phyloP scores from a whole-genome alignment of 2,329 filamentous ascomycete species.

The Mollisia scopiformis region DNA sequence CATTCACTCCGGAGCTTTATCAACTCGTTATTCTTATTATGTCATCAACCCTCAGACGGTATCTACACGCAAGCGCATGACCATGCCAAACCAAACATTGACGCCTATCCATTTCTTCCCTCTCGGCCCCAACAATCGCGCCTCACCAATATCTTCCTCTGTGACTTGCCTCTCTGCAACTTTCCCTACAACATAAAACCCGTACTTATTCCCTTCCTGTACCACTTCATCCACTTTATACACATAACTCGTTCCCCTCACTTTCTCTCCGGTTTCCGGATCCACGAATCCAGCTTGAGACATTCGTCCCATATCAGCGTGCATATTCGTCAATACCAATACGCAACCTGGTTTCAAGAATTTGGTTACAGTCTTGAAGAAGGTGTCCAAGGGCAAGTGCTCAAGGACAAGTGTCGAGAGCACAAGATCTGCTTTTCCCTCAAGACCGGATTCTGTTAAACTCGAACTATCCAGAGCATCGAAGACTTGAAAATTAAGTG shows the following conservation, averaged over 20 bases:
- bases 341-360: conserved; percentile 52
- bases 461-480: conserved; percentile 29
- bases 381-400: conserved; percentile 56
- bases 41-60: not conserved
- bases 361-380: conserved; percentile 50
- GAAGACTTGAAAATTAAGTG: conserved; percentile 26
- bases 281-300: conserved; percentile 67
- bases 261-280: conserved; percentile 53
- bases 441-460: conserved; percentile 21
- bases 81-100: conserved; percentile 55
- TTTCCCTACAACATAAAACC: conserved; percentile 47
- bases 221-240: conserved; percentile 56
- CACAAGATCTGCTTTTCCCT: conserved; percentile 42
- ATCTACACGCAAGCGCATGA: conserved; percentile 40
- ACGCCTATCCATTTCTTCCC: conserved; percentile 66
- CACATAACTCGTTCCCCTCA: conserved; percentile 60
- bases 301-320: conserved; percentile 61
- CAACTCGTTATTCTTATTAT: not conserved
- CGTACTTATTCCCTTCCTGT: conserved; percentile 48
- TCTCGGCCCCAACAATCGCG: conserved; percentile 59
- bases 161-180: conserved; percentile 49
- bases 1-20: not conserved
- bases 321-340: conserved; percentile 70
- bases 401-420: conserved; percentile 67
- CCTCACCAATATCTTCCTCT: conserved; percentile 40